A percentile compares a stretch with the other conserved stretches of the same genome.
Conservation (phyloP, 768 basidiomycete species). For the Chalciporus chontae region DNA sequence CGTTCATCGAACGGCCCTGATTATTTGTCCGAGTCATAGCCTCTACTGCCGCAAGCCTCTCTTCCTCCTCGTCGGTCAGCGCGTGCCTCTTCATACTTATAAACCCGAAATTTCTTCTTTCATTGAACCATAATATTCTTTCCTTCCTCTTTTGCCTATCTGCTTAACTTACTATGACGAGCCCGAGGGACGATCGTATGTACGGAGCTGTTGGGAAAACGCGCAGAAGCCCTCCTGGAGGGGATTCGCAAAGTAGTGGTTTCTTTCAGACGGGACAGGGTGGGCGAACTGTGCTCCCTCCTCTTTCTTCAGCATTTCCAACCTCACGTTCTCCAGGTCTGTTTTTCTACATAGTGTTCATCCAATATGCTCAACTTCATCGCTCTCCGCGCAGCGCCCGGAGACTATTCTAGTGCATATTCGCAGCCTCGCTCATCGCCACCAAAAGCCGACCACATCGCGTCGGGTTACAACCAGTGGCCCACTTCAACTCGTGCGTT, state of each 20-base stretch:
- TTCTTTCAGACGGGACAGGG: slow-evolving; percentile 81
- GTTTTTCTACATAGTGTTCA: slow-evolving; percentile 57
- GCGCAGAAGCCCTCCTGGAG: slow-evolving; percentile 63
- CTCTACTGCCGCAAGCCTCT: slow-evolving; percentile 33
- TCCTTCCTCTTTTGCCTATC: slow-evolving; percentile 55
- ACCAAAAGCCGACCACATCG: slow-evolving; percentile 54
- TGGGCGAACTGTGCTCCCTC: slow-evolving; percentile 87
- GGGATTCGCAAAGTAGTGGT: slow-evolving; percentile 54
- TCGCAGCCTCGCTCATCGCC: slow-evolving; percentile 64
- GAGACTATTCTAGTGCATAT: slow-evolving; percentile 54
- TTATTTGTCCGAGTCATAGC: slow-evolving; percentile 37
- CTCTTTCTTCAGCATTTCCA: slow-evolving; percentile 81
- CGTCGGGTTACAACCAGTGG: slow-evolving; percentile 48
- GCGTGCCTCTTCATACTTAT: slow-evolving; percentile 43
- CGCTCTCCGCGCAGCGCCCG: slow-evolving; percentile 58
- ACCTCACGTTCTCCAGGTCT: slow-evolving; percentile 89
- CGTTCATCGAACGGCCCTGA: slow-evolving; percentile 45
- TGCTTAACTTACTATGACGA: slow-evolving; percentile 61
- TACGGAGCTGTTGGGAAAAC: slow-evolving; percentile 60
- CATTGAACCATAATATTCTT: slow-evolving; percentile 41
- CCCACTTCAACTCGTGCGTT: slow-evolving; percentile 32
- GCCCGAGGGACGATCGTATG: slow-evolving; percentile 69
- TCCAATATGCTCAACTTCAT: slow-evolving; percentile 56
- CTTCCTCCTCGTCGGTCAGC: slow-evolving; percentile 33
- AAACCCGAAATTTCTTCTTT: slow-evolving; percentile 54